Evolutionary conservation across 1,284 basidiomycete genomes (phyloP), one percentile per base, ranked within the genome.

Genomic region (Farysia itapuensis): DNA sequence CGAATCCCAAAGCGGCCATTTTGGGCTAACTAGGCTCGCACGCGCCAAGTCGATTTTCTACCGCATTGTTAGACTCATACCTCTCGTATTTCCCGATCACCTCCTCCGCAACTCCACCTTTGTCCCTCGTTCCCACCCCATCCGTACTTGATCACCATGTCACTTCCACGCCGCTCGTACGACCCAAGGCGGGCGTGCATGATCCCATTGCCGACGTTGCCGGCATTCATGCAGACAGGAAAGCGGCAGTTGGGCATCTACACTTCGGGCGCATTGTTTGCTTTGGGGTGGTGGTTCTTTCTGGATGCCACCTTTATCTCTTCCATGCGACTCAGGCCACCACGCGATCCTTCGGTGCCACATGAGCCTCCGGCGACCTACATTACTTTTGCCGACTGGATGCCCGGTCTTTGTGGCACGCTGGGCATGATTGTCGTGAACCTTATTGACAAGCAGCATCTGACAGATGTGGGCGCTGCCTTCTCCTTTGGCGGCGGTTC

Each of bases 251-350:
- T 90, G 15, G 92, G 92, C 23, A 89, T 97, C 22, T 97, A 97
- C 77, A 79, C 89, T 43, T 86, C 90, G 2, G 94, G 94, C 29
- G 91, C 86, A 30, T 81, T 97, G 58, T 96, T 97, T 77, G 88
- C 91, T 2, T 79, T 94, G 23, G 90, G 90, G 19, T 91, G 88
- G 79, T 97, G 92, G 89, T 84, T 89, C n/a, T 91, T 97, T 78
- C 82, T 97, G 51, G 94, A 97, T 70, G 94, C 94, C 15, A 86
- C 87, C 30, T 86, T 95, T 49, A 82, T 93, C 42, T 95, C 91
- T 2, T 56, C 65, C 34, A 71, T 58, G 32, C 72, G 24, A 20
- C 84, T 86, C 21, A 88, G 90, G 68, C 86, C 87, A 1, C 85
- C 85, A 53, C 24, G 26, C n/a, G 63, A 64, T 19, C 82, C 84